phyloP scores from a whole-genome alignment of 2,329 filamentous ascomycete species.

The Aureobasidium sp. region DNA sequence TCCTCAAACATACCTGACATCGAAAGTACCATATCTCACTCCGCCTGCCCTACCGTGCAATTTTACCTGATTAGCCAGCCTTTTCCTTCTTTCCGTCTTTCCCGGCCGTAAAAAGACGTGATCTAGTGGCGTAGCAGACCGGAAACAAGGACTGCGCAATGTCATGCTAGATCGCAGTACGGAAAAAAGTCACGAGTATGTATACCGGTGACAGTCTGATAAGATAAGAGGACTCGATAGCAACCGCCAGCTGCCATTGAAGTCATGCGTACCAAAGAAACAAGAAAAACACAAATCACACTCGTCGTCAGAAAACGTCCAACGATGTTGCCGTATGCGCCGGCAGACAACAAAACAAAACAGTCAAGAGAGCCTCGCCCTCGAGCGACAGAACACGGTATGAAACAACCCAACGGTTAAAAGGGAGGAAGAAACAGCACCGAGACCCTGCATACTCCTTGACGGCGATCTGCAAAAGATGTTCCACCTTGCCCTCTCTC shows the following conservation, averaged over 20 bases:
- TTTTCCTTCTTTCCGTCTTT: not conserved
- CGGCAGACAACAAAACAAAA: not conserved
- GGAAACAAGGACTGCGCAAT: not conserved
- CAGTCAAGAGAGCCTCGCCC: not conserved
- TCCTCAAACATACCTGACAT: not conserved
- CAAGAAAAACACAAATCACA: not conserved
- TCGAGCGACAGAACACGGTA: not conserved
- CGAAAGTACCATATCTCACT: not conserved
- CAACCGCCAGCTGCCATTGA: not conserved
- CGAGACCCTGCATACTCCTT: not conserved
- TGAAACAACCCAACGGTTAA: not conserved
- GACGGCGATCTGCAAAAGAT: not conserved
- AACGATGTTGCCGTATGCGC: not conserved
- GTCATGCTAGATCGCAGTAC: not conserved
- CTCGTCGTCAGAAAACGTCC: not conserved
- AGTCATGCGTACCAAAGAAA: conserved; percentile 6
- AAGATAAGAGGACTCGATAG: not conserved
- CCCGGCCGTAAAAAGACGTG: not conserved
- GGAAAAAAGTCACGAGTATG: conserved; percentile 2
- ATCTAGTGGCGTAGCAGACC: not conserved
- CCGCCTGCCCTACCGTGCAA: not conserved
- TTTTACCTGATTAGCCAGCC: not conserved
- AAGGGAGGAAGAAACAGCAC: not conserved
- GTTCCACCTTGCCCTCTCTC: not conserved
- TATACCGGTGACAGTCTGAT: not conserved